Base-by-base conservation (phyloP, 768 basidiomycete species). In the Rhizopogon vulgaris region DNA sequence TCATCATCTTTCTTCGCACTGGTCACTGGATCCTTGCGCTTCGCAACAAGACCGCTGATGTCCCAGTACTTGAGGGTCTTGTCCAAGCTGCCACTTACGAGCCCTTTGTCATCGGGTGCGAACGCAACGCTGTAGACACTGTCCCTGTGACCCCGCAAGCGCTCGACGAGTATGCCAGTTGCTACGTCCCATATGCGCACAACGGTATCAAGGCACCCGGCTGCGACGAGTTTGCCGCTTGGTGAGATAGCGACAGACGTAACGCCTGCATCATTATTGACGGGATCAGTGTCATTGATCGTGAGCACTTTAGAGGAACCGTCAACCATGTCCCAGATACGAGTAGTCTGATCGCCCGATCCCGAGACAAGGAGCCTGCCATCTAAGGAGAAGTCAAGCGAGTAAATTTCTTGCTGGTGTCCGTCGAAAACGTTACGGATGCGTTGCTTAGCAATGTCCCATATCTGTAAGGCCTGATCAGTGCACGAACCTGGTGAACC, bases 151-250 rank as follows among this genome's bases (percentile, higher is more conserved):
- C 64, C 66, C 34, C 53, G 55, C 24, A 69, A 56, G 4, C 41
- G 49, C 3, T 52, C 50, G 14, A 17, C 47, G 28, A 68, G 63
- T n/a, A 52, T 54, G 15, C 72, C 77, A 4, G 71, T 73, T 41
- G 64, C 59, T 48, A 74, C 64, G 53, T 79, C 71, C 79, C 80
- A 81, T 10, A 81, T 68, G 47, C 79, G 71, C 28, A 81, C 68
- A 51, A 72, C 65, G 24, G 75, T 73, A 58, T 80, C 78, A 14
- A 81, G 69, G 30, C 70, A 71, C 6, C 78, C 80, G 32, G 78
- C 74, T 36, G 78, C 80, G 17, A 79, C 71, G 51, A 76, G 69
- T 42, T 66, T 68, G 3, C 77, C 75, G 51, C 58, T 52, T 2
- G 45, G 30, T 48, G 69, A 61, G 24, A 69, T 60, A 1, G 67